Evolutionary conservation across 805 yeast species (phyloP).

Genomic region (Hanseniaspora pseudoguilliermondii): DNA sequence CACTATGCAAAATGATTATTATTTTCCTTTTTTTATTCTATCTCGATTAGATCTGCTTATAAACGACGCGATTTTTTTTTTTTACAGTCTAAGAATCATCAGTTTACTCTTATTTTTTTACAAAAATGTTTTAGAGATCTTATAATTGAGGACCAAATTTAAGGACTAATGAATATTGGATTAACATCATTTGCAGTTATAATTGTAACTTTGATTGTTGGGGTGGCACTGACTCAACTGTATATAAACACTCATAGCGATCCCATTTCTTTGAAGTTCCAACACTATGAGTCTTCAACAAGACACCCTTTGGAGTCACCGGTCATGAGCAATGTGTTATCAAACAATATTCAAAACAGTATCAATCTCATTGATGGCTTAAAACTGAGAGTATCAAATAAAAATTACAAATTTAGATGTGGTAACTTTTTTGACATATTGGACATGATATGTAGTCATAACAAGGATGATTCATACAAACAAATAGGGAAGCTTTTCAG

Average conservation of each 20-base stretch:
- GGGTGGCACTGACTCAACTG: background rate
- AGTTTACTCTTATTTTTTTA: background rate
- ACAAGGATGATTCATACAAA: background rate
- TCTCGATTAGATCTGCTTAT: too few species aligned
- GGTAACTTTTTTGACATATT: slow-evolving; percentile 69
- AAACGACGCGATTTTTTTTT: too few species aligned
- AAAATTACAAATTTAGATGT: slow-evolving; percentile 32
- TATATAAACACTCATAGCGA: slow-evolving; percentile 3
- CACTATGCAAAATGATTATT: too few species aligned
- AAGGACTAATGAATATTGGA: background rate
- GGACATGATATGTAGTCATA: slow-evolving; percentile 25
- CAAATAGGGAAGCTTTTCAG: slow-evolving; percentile 19
- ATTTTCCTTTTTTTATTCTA: too few species aligned
- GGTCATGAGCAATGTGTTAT: slow-evolving; percentile 6
- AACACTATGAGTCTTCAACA: slow-evolving; percentile 9
- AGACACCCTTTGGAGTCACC: slow-evolving; percentile 6
- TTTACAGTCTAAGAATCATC: too few species aligned
- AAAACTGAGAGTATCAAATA: slow-evolving; percentile 10
- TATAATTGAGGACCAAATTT: background rate
- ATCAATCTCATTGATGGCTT: slow-evolving; percentile 12
- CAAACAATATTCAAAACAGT: slow-evolving; percentile 5
- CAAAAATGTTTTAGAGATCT: background rate
- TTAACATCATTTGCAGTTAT: too few species aligned
- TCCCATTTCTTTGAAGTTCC: slow-evolving; percentile 5
- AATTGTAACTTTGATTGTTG: background rate